Conservation (phyloP, 441 rosid genomes). For the Melianthus villosus region DNA sequence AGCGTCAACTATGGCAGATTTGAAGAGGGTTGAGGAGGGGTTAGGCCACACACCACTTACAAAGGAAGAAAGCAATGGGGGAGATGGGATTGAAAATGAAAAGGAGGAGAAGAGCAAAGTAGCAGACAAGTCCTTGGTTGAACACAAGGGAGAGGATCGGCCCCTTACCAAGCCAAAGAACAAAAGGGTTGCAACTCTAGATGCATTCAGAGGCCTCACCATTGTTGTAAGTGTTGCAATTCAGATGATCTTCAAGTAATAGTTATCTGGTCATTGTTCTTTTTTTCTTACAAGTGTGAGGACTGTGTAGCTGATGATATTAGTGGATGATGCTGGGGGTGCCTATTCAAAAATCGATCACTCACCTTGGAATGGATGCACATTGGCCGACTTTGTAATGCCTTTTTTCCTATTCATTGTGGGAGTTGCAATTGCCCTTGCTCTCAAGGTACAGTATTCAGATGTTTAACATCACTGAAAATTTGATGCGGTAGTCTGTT, state of each 20-base stretch:
- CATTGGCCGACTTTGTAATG: constrained; percentile 55
- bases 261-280: background rate
- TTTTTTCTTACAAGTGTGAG: background rate
- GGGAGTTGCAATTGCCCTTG: constrained; percentile 53
- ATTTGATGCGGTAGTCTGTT: too few relatives aligned
- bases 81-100: constrained; percentile 1
- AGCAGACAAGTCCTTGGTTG: constrained; percentile 1
- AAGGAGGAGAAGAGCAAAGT: constrained; percentile 9
- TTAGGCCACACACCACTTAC: too few relatives aligned
- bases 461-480: too few relatives aligned
- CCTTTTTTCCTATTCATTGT: constrained; percentile 63
- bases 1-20: too few relatives aligned
- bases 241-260: background rate
- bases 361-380: constrained; percentile 63
- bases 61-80: constrained; percentile 1
- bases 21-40: too few relatives aligned
- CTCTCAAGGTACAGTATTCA: constrained; percentile 53
- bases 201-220: constrained; percentile 59
- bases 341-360: constrained; percentile 39
- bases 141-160: constrained; percentile 12
- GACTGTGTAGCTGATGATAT: constrained; percentile 33
- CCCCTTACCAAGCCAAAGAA: constrained; percentile 22
- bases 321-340: constrained; percentile 46
- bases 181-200: constrained; percentile 49
- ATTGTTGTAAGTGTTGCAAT: constrained; percentile 22